These are phyloP conservation scores for Polytolypa hystricis DNA, from an alignment of 2,329 filamentous ascomycete species.

Conservation along the genomic window DNA sequence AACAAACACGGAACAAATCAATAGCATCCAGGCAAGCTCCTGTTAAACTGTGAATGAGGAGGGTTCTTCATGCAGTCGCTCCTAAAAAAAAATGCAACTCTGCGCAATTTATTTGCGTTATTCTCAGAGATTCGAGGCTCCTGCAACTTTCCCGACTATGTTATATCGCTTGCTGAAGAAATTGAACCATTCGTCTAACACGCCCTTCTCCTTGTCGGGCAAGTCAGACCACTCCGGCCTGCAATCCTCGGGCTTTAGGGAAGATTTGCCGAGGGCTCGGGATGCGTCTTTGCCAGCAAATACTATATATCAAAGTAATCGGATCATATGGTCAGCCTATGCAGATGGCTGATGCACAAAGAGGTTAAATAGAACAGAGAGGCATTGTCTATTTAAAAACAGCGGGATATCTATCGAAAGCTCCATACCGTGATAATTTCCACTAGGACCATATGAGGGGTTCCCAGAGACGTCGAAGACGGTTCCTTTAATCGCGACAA, in stretches of 20 bases:
- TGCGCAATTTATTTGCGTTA: too few species aligned
- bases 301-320: too few species aligned
- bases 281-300: constrained; percentile 95
- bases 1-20: too few species aligned
- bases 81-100: too few species aligned
- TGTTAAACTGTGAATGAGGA: too few species aligned
- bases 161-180: constrained; percentile 98
- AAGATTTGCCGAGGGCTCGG: constrained; percentile 77
- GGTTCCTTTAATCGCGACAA: constrained; percentile 65
- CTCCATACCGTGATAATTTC: constrained; percentile 68
- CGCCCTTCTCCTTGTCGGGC: constrained; percentile 70
- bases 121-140: constrained; percentile 25
- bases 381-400: too few species aligned
- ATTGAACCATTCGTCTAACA: constrained; percentile 82
- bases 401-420: too few species aligned
- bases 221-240: constrained; percentile 72
- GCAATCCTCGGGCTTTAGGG: constrained; percentile 75
- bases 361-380: too few species aligned
- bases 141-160: constrained; percentile 43
- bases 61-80: too few species aligned
- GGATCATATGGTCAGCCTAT: too few species aligned
- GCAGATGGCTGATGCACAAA: too few species aligned
- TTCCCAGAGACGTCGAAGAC: constrained; percentile 93
- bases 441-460: constrained; percentile 69
- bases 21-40: too few species aligned